A percentile compares a stretch with the other conserved stretches of the same genome.
These are phyloP conservation scores for Scytalidium sp. DNA, from an alignment of 2,329 filamentous ascomycete genomes.

Conservation along the genomic window DNA sequence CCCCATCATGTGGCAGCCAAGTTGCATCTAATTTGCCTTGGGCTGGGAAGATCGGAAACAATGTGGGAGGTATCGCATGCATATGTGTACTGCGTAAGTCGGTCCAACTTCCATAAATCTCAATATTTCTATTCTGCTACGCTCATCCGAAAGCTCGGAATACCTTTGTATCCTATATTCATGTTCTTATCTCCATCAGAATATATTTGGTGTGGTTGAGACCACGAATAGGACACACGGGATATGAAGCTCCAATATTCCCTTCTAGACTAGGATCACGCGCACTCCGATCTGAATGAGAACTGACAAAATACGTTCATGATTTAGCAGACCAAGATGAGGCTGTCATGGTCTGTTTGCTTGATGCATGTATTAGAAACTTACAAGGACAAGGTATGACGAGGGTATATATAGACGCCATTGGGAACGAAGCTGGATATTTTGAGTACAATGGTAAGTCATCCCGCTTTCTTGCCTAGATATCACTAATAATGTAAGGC, in stretches of 20 bases:
- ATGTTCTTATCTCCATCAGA: background rate
- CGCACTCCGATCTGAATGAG: background rate
- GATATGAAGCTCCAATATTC: too few species aligned
- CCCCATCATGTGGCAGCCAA: slow-evolving; percentile 42
- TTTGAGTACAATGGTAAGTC: slow-evolving; percentile 50
- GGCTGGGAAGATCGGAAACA: slow-evolving; percentile 45
- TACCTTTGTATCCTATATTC: background rate
- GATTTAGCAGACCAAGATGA: slow-evolving; percentile 40
- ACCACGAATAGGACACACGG: too few species aligned
- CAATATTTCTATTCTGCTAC: background rate
- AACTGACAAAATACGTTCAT: background rate
- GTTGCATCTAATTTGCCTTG: slow-evolving; percentile 52
- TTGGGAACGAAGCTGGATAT: slow-evolving; percentile 47
- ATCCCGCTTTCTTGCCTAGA: background rate
- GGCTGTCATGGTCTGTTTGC: slow-evolving; percentile 48
- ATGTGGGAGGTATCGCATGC: slow-evolving; percentile 58
- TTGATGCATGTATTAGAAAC: slow-evolving; percentile 48
- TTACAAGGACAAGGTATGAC: slow-evolving; percentile 48
- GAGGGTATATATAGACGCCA: slow-evolving; percentile 52
- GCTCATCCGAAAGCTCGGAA: background rate
- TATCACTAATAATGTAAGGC: slow-evolving; percentile 33
- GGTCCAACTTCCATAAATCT: slow-evolving; percentile 3
- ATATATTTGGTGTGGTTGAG: background rate
- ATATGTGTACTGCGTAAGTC: slow-evolving; percentile 54
- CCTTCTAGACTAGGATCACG: too few species aligned